Percentiles rank a stretch among this genome's conserved stretches.
Evolutionary conservation across 1,284 basidiomycete species (phyloP).

Genomic region (Pseudozyma flocculosa): DNA sequence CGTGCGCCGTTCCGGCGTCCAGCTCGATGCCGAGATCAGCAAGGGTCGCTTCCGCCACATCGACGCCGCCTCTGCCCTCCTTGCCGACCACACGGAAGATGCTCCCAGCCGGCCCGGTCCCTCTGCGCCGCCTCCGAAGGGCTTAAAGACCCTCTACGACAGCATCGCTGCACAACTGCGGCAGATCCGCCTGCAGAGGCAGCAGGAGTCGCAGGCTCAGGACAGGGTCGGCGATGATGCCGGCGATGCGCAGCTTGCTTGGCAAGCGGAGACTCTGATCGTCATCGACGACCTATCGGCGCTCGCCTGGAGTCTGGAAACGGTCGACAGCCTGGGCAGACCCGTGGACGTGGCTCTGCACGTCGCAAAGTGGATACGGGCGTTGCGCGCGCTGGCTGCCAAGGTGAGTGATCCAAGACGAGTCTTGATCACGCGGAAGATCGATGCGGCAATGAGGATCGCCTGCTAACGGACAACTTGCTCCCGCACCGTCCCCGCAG

Average conservation of each 20-base stretch:
- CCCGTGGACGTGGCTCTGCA: slow-evolving; percentile 7
- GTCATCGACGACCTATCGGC: slow-evolving; percentile 33
- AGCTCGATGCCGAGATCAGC: slow-evolving; percentile 19
- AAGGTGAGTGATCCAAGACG: slow-evolving; percentile 9
- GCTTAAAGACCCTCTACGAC: too few relatives aligned
- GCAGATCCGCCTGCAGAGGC: too few relatives aligned
- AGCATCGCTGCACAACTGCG: too few relatives aligned
- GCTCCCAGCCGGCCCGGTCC: too few relatives aligned
- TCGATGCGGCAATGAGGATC: not conserved
- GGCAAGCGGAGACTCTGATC: slow-evolving; percentile 14
- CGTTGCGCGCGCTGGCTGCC: slow-evolving; percentile 14
- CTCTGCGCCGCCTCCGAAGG: too few relatives aligned
- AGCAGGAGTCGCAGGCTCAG: too few relatives aligned
- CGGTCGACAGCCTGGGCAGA: slow-evolving; percentile 3
- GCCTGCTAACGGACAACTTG: too few relatives aligned
- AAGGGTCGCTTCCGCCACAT: slow-evolving; percentile 19
- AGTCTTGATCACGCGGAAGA: not conserved
- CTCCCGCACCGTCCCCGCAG: slow-evolving; percentile 1
- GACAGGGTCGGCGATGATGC: too few relatives aligned
- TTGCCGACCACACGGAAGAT: too few relatives aligned
- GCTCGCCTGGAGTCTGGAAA: slow-evolving; percentile 24
- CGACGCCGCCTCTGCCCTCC: slow-evolving; percentile 11
- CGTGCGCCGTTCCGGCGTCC: slow-evolving; percentile 27
- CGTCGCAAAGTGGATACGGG: slow-evolving; percentile 17
- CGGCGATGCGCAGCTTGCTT: not conserved